Conservation (phyloP, 345 rosid species). For the Luvunga scandens region DNA sequence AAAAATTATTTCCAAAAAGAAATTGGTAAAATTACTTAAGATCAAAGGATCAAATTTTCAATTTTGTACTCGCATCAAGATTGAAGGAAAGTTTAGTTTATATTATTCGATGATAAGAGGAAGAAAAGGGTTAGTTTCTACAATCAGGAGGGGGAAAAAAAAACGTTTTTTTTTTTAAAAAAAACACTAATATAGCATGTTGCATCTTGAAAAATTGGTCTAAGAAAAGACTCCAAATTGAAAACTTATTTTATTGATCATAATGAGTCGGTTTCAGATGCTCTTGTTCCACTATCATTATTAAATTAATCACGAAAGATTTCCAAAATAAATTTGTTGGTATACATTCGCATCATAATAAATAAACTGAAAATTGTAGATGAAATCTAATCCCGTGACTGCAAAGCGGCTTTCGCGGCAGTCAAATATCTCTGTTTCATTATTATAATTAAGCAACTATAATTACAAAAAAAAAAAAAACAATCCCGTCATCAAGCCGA, state of each 20-base stretch:
- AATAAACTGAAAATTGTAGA: neutral
- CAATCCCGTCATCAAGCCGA: neutral
- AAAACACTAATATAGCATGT: no score
- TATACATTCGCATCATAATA: neutral
- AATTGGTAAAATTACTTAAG: no score
- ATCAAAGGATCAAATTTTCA: no score
- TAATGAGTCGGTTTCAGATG: neutral
- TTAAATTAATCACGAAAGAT: neutral
- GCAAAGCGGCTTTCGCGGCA: neutral
- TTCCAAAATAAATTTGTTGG: neutral
- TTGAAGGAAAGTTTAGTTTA: no score
- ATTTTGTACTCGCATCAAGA: no score
- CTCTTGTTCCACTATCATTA: neutral
- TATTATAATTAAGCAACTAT: neutral
- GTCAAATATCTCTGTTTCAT: constrained; percentile 2
- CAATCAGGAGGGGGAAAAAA: no score
- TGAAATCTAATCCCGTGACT: constrained; percentile 11
- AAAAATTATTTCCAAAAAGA: no score
- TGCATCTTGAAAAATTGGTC: neutral
- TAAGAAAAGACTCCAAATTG: neutral
- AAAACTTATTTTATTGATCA: neutral
- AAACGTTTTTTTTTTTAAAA: no score
- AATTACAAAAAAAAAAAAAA: neutral
- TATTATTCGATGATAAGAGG: no score
- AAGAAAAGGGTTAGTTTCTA: no score